Base-by-base conservation (phyloP, 1,284 basidiomycete species). In the Pseudozyma pruni region DNA sequence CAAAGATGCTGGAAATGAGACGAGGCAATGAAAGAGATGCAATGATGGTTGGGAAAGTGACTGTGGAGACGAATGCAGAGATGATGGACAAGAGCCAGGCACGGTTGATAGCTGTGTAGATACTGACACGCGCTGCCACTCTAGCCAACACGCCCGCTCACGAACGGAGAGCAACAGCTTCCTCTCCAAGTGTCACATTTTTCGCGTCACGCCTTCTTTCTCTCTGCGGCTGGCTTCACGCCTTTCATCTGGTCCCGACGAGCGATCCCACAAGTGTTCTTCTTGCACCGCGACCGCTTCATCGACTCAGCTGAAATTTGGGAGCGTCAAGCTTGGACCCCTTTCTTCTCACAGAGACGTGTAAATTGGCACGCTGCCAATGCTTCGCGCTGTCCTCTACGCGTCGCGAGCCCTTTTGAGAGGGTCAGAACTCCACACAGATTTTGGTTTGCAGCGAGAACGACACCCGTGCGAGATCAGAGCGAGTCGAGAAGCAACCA, bases 391-490 rank as follows among this genome's bases (percentile, higher is more conserved):
- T 31, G 44, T 39, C 16, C 51, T 66, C 54, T 66, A 59, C 62
- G 62, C 62, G 62, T 66, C 62, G 62, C 62, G n/a, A n/a, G 61
- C 39, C 29, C 34, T 11, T 29, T 37, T 17, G 9, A 29, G 27
- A 29, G 27, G n/a, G 4, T 23, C n/a, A 11, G 25, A 37, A 42
- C 42, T 49, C 50, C 50, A 52, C 58, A 59, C 29, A 22, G 35
- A 44, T 27, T 27, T 22, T 23, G 16, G 19, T 43, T n/a, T 43
- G 34, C n/a, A 35, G 11, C 8, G 20, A 19, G n/a, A 35, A 33
- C n/a, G 37, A 16, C 25, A 45, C 42, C 58, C 58, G 58, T 61
- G 58, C 58, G 58, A 61, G 58, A 54, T 48, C 33, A n/a, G n/a
- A n/a, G n/a, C n/a, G n/a, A n/a, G n/a, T n/a, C n/a, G n/a, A n/a